These are phyloP conservation scores for Starmerella potacharoeniae DNA, from an alignment of 805 yeast genomes.

Conservation along the genomic window DNA sequence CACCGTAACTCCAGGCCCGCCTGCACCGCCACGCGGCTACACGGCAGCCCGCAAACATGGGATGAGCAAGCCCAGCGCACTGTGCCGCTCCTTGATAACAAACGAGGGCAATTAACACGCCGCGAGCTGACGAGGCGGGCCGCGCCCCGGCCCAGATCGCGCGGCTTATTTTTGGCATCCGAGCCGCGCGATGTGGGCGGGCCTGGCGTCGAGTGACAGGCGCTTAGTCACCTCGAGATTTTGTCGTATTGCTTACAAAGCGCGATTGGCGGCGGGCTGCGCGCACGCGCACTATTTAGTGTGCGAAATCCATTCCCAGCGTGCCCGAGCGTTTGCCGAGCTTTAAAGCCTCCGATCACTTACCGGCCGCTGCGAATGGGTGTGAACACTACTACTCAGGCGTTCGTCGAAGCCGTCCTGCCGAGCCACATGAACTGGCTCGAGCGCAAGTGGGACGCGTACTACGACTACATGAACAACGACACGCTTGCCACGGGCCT, in stretches of 20 bases:
- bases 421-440: slow-evolving; percentile 25
- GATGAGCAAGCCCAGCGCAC: no score
- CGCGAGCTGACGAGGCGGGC: no score
- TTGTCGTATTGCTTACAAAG: slow-evolving; percentile 17
- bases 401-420: slow-evolving; percentile 10
- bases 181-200: not conserved
- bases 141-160: no score
- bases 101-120: no score
- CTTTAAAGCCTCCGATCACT: not conserved
- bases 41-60: no score
- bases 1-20: no score
- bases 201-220: not conserved
- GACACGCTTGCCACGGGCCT: slow-evolving; percentile 89
- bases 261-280: not conserved
- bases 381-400: slow-evolving; percentile 14
- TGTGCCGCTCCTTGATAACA: no score
- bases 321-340: not conserved
- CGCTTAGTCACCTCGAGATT: slow-evolving; percentile 1
- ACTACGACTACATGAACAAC: slow-evolving; percentile 73
- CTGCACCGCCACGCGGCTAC: no score
- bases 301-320: not conserved
- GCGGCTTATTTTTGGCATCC: not conserved
- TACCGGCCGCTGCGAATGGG: slow-evolving; percentile 7
- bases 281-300: not conserved
- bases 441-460: slow-evolving; percentile 80